Base-by-base conservation (phyloP, 306 rosid genomes). In the Pyrus pyrifolia region DNA sequence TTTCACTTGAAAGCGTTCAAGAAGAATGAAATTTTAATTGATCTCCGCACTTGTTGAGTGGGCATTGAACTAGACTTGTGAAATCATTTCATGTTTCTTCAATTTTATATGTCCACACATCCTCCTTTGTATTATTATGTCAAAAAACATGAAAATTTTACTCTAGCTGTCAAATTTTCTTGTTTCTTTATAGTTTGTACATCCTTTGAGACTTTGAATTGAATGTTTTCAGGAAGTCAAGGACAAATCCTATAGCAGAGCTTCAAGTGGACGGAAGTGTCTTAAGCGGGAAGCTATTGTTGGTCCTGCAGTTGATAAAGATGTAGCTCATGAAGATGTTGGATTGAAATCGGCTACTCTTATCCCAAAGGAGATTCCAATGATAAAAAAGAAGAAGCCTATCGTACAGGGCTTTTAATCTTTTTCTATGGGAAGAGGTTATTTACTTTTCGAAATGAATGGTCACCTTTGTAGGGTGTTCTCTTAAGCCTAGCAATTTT, bases 241-340 rank as follows among this genome's bases (percentile, higher is more conserved):
- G 62, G 79, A 72, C 71, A 80, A 80, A 55, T 38, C 78, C 38
- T 30, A 80, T 49, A 67, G 61, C 59, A 86, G 80, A 78, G 76
- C 68, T 69, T 81, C 86, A 77, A 85, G 80, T 75, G 82, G 88
- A 70, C 74, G 31, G 68, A 95, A 92, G 85, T 93, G 93, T 85
- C 81, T 77, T 49, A 89, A 83, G 84, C 88, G 64, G 68, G 93
- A 87, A 86, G 68, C 86, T 23, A 92, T 95, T 82, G 71, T 95
- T 83, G 97, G 98, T 68, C 98, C 98, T 67, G 98, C 94, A 63
- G 87, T 88, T 83, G 90, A 95, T 85, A 92, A 92, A 87, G 89
- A 87, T 81, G 91, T 95, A 52, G 86, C 92, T 81, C 97, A 92
- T 60, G 98, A 92, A 79, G 80, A 93, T 77, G 96, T 95, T 80